phyloP scores from a whole-genome alignment of 2,329 filamentous ascomycete species.

The Aureobasidium sp. region DNA sequence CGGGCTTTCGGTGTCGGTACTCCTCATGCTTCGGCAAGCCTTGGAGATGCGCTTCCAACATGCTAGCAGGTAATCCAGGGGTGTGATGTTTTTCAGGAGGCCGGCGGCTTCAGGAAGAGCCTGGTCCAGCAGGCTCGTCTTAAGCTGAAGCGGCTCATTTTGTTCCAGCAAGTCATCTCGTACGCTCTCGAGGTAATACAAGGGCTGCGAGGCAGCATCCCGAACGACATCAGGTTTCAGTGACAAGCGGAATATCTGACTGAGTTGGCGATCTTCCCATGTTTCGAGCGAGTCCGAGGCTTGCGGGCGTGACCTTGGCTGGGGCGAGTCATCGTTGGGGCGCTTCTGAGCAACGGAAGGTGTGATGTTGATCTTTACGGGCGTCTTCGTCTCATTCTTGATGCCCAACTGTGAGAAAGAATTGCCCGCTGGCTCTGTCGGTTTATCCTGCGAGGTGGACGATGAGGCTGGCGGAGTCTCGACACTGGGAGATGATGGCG shows the following conservation, averaged over 20 bases:
- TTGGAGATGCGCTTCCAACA: slow-evolving; percentile 75
- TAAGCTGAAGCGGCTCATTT: slow-evolving; percentile 40
- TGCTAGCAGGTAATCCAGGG: slow-evolving; percentile 73
- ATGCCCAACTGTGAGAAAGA: slow-evolving; percentile 24
- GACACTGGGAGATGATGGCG: slow-evolving; percentile 13
- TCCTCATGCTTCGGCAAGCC: slow-evolving; percentile 49
- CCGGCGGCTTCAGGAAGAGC: slow-evolving; percentile 43
- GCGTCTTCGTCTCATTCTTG: slow-evolving; percentile 24
- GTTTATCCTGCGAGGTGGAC: slow-evolving; percentile 11
- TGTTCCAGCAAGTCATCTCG: slow-evolving; percentile 47
- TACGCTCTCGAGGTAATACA: slow-evolving; percentile 44
- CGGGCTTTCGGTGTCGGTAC: slow-evolving; percentile 43
- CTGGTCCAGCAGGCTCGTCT: slow-evolving; percentile 37
- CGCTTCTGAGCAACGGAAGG: slow-evolving; percentile 23
- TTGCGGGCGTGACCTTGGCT: slow-evolving; percentile 22
- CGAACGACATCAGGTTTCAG: slow-evolving; percentile 41
- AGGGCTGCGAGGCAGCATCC: slow-evolving; percentile 45
- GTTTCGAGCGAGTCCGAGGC: slow-evolving; percentile 44
- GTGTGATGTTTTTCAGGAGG: slow-evolving; percentile 45
- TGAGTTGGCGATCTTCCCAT: slow-evolving; percentile 52
- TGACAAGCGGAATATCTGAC: slow-evolving; percentile 50
- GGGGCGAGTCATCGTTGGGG: slow-evolving; percentile 27
- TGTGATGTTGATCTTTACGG: slow-evolving; percentile 26
- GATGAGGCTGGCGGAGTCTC: background rate
- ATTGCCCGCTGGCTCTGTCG: slow-evolving; percentile 14